Base-by-base conservation (phyloP, 805 yeast genomes). In the Cyberlindnera petersonii region DNA sequence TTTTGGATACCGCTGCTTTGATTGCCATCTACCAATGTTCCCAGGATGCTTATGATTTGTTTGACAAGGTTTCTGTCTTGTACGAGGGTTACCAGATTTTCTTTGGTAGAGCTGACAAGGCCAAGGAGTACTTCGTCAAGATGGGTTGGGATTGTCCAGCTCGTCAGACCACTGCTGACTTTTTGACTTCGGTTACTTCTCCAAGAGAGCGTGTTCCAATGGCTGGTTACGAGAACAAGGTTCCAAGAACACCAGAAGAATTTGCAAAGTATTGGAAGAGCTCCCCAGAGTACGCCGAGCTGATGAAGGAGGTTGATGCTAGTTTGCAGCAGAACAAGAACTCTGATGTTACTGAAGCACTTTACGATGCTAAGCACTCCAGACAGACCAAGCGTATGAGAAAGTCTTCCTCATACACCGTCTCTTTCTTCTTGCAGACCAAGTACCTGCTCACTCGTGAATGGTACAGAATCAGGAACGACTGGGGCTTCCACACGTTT, bases 11-110 rank as follows among this genome's bases (percentile, higher is more conserved):
- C n/a, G 68, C 82, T 6, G 75, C 82, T 6, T 58, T 79, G 39
- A 72, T 81, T 42, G 80, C 86, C 26, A 76, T 81, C 31, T 74
- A 75, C 51, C 80, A 75, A 55, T 71, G 77, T 47, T 66, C 75
- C n/a, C 75, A 74, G 55, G 71, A 69, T 43, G 74, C 75, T 22
- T 75, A 73, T 49, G 75, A 74, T 33, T 53, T 72, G 39, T 76
- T 75, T 46, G 76, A 75, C 53, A 74, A 72, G 45, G 79, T 74
- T 9, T 61, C 66, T 37, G 66, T 77, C 24, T 54, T 77, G 31
- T 75, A 77, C 55, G 76, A 72, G 43, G 82, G 82, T 35, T 61
- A 68, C 47, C 80, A 77, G 56, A 71, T 77, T 35, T 77, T 46
- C 59, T 77, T 65, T 40, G 83, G 83, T 43, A 53, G 61, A 16